phyloP scores from a whole-genome alignment of 1,139 yeast species.

The Tardiomyces blankii region DNA sequence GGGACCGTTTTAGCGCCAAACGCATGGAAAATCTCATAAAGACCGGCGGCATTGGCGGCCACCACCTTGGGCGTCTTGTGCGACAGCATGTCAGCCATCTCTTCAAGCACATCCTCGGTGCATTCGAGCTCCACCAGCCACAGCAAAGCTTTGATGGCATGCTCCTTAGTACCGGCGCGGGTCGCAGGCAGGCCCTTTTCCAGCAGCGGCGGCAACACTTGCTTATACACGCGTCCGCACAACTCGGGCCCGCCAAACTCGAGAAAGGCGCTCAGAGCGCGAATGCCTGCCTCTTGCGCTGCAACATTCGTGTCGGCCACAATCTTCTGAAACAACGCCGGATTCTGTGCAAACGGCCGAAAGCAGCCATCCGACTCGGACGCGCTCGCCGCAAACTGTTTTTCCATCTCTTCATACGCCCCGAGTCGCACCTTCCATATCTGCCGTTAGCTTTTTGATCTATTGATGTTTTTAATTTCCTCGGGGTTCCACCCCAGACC shows the following conservation, averaged over 20 bases:
- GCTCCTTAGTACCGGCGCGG: constrained; percentile 63
- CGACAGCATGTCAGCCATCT: constrained; percentile 47
- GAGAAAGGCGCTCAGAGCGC: constrained; percentile 44
- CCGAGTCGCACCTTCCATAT: constrained; percentile 76
- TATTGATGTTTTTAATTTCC: no score
- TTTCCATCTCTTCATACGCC: constrained; percentile 63
- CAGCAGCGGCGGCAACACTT: constrained; percentile 29
- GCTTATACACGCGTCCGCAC: constrained; percentile 16
- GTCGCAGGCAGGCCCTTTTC: constrained; percentile 75
- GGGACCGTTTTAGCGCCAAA: constrained; percentile 66
- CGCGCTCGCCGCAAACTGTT: constrained; percentile 42
- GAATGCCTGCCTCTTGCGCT: constrained; percentile 78
- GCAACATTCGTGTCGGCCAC: constrained; percentile 78
- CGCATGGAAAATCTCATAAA: constrained; percentile 43
- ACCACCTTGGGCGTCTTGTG: constrained; percentile 73
- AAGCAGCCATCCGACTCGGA: constrained; percentile 47
- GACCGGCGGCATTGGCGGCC: constrained; percentile 50
- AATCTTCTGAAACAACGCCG: constrained; percentile 44
- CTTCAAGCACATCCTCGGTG: constrained; percentile 59
- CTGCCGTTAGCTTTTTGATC: background rate
- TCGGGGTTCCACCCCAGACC: no score
- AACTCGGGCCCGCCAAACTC: constrained; percentile 44
- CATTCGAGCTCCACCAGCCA: constrained; percentile 54
- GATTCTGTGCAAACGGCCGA: constrained; percentile 35
- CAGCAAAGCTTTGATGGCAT: constrained; percentile 51